Evolutionary conservation across 2,329 filamentous ascomycete species (phyloP).

Genomic region (Geosmithia flava): DNA sequence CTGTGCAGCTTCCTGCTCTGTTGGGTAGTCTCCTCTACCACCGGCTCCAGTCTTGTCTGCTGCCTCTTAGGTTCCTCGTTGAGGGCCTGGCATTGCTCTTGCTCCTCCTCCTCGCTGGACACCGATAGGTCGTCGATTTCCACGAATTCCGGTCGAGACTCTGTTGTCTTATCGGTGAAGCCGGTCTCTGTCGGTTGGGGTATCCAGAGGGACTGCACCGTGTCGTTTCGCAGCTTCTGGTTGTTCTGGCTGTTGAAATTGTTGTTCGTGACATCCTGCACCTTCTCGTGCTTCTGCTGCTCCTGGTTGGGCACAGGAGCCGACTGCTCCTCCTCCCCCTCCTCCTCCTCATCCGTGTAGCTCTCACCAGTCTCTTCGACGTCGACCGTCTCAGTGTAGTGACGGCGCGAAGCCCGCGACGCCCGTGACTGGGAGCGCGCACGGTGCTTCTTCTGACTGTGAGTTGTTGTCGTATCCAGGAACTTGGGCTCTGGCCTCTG

Average conservation of each 20-base stretch:
- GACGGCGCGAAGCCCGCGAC: neutral
- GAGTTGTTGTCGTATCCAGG: constrained; percentile 9
- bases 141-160: neutral
- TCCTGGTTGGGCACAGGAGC: neutral
- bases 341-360: neutral
- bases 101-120: neutral
- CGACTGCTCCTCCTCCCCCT: neutral
- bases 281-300: neutral
- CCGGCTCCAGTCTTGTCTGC: constrained; percentile 11
- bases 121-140: constrained; percentile 16
- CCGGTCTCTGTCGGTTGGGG: neutral
- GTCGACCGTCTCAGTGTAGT: neutral
- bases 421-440: neutral
- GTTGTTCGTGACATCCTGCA: neutral
- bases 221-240: neutral
- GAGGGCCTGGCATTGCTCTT: neutral
- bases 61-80: neutral
- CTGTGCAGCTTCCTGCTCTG: constrained; percentile 13
- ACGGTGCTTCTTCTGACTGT: neutral
- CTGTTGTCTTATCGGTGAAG: neutral
- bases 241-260: no score
- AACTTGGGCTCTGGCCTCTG: constrained; percentile 24
- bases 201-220: neutral
- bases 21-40: constrained; percentile 9
- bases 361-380: neutral